Evolutionary conservation across 1,284 basidiomycete species (phyloP).

Genomic region (Tilletia indica): DNA sequence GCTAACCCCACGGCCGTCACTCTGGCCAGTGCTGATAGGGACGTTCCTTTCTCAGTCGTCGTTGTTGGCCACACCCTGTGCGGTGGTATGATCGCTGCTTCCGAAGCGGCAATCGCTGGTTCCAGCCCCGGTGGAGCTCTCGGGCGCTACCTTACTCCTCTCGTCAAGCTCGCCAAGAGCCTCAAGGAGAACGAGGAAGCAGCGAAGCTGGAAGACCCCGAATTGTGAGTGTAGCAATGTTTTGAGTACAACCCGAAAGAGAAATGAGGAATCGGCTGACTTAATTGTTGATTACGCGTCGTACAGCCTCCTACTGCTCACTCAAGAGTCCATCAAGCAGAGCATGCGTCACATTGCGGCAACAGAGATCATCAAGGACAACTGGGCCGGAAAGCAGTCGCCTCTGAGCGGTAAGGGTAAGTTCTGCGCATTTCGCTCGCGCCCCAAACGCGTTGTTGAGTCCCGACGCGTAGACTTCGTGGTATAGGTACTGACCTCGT

Average conservation of each 20-base stretch:
- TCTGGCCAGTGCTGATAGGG: too few relatives aligned
- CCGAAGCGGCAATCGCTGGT: slow-evolving; percentile 31
- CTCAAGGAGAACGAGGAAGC: slow-evolving; percentile 21
- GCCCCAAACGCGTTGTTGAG: background rate
- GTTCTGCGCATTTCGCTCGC: background rate
- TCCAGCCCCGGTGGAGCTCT: slow-evolving; percentile 26
- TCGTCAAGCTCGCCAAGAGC: slow-evolving; percentile 38
- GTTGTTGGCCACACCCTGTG: slow-evolving; percentile 60
- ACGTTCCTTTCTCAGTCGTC: slow-evolving; percentile 62
- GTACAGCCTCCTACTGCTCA: slow-evolving; percentile 24
- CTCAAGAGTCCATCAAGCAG: slow-evolving; percentile 64
- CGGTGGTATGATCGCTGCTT: slow-evolving; percentile 57
- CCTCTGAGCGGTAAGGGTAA: slow-evolving; percentile 37
- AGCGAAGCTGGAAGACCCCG: slow-evolving; percentile 18
- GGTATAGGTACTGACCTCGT: too few relatives aligned
- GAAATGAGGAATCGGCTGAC: background rate
- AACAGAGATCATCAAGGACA: slow-evolving; percentile 66
- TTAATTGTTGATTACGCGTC: background rate
- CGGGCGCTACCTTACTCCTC: slow-evolving; percentile 44
- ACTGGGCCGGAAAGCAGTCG: slow-evolving; percentile 68
- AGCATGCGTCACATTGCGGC: slow-evolving; percentile 73
- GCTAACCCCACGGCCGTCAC: too few relatives aligned
- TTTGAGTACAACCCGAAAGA: background rate
- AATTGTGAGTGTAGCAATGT: background rate
- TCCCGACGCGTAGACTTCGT: background rate